These are phyloP conservation scores for Pezicula neosporulosa DNA, from an alignment of 2,329 filamentous ascomycete species.

Conservation along the genomic window DNA sequence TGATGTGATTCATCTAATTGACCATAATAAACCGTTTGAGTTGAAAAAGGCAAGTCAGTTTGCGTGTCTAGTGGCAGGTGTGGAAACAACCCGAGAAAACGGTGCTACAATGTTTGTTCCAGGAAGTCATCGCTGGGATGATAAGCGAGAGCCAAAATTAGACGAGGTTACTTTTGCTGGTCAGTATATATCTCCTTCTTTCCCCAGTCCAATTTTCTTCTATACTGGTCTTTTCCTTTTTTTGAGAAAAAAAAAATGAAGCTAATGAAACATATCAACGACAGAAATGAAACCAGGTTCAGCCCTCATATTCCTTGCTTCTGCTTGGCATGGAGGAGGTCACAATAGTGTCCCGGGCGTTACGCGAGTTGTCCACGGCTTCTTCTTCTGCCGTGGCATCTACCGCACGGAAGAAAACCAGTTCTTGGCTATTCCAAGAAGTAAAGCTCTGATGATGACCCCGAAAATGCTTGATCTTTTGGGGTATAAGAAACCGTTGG, in stretches of 20 bases:
- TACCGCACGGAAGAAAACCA: slow-evolving; percentile 32
- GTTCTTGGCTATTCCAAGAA: slow-evolving; percentile 27
- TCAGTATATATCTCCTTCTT: no score
- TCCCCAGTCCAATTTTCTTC: no score
- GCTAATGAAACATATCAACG: background rate
- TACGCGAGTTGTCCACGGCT: slow-evolving; percentile 24
- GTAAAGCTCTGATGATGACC: slow-evolving; percentile 28
- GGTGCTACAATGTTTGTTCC: slow-evolving; percentile 31
- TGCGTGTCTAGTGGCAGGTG: slow-evolving; percentile 26
- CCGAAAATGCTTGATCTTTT: slow-evolving; percentile 28
- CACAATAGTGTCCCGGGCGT: slow-evolving; percentile 23
- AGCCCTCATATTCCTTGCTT: slow-evolving; percentile 31
- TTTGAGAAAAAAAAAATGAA: no score
- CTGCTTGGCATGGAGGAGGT: slow-evolving; percentile 29
- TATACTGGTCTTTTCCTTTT: no score
- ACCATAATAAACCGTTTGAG: slow-evolving; percentile 12
- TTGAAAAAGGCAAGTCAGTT: slow-evolving; percentile 20
- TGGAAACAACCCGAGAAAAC: slow-evolving; percentile 24
- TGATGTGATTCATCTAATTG: slow-evolving; percentile 27
- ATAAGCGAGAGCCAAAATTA: slow-evolving; percentile 18
- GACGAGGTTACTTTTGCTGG: slow-evolving; percentile 32
- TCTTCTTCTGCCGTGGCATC: slow-evolving; percentile 28
- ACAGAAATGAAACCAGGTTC: slow-evolving; percentile 33
- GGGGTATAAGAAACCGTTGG: slow-evolving; percentile 30
- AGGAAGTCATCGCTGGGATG: slow-evolving; percentile 28